Evolutionary conservation across 129 eudicot genomes (phyloP).

Genomic region (Glebionis coronaria): DNA sequence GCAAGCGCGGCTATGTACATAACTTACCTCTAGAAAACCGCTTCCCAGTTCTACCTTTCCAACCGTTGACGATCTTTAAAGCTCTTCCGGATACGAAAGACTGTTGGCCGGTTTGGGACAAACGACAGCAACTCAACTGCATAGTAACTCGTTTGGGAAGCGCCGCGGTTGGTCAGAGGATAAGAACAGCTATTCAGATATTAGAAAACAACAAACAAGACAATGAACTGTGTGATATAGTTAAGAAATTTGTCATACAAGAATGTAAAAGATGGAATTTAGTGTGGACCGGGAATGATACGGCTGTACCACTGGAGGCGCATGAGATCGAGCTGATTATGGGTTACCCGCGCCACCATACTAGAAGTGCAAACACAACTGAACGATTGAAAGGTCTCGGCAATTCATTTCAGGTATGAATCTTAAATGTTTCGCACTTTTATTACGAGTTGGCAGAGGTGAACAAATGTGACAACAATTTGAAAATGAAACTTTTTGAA

Average conservation of each 20-base stretch:
- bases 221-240: too few relatives aligned
- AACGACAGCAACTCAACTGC: conserved; percentile 8
- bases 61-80: conserved; percentile 19
- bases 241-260: conserved; percentile 3
- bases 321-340: conserved; percentile 39
- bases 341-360: conserved; percentile 43
- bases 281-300: conserved; percentile 42
- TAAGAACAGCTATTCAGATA: conserved; percentile 12
- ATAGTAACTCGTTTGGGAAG: conserved; percentile 32
- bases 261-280: conserved; percentile 45
- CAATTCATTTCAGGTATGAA: conserved; percentile 41
- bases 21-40: conserved; percentile 42
- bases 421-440: background rate
- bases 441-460: background rate
- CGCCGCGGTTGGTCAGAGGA: conserved; percentile 29
- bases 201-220: background rate
- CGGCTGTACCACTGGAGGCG: conserved; percentile 43
- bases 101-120: conserved; percentile 1
- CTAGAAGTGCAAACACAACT: conserved; percentile 32
- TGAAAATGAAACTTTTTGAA: too few relatives aligned
- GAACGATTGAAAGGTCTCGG: conserved; percentile 43
- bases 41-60: conserved; percentile 33
- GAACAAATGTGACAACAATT: too few relatives aligned
- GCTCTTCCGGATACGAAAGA: background rate
- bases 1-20: conserved; percentile 46